Conservation (phyloP, 2,329 filamentous ascomycete species). For the Amylocarpus encephaloides region DNA sequence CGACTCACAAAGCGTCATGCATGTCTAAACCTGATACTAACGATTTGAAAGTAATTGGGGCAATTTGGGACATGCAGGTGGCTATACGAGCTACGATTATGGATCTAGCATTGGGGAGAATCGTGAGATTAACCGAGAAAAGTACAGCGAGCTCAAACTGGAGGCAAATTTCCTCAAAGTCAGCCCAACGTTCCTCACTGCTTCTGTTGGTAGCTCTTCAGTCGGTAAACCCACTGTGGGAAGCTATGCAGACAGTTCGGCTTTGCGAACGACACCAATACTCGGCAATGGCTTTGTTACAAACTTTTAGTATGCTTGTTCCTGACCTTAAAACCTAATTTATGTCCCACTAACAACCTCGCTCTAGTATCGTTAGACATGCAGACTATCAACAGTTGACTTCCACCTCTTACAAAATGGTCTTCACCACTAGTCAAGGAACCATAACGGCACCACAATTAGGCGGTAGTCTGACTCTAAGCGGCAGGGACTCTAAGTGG, state of each 20-base stretch:
- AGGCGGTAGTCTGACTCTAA: conserved; percentile 49
- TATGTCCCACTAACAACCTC: neutral
- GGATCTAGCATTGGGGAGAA: conserved; percentile 62
- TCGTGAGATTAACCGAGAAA: conserved; percentile 61
- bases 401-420: conserved; percentile 57
- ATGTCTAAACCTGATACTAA: neutral
- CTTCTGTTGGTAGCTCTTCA: conserved; percentile 37
- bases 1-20: neutral
- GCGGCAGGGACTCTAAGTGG: conserved; percentile 60
- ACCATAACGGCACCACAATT: conserved; percentile 52
- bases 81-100: conserved; percentile 54
- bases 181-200: conserved; percentile 62
- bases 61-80: conserved; percentile 62
- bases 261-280: conserved; percentile 50
- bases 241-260: conserved; percentile 46
- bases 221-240: conserved; percentile 36
- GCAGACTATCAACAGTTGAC: conserved; percentile 53
- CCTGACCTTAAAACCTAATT: neutral
- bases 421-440: conserved; percentile 52
- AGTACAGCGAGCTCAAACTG: conserved; percentile 74
- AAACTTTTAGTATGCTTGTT: conserved; percentile 48
- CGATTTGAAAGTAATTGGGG: conserved; percentile 59
- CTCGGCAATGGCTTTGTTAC: conserved; percentile 45
- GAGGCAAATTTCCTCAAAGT: conserved; percentile 69
- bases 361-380: conserved; percentile 49